A percentile compares a stretch with the other conserved stretches of the same genome.
phyloP scores from a whole-genome alignment of 495 filamentous ascomycete species.

The Daldinia grandis region DNA sequence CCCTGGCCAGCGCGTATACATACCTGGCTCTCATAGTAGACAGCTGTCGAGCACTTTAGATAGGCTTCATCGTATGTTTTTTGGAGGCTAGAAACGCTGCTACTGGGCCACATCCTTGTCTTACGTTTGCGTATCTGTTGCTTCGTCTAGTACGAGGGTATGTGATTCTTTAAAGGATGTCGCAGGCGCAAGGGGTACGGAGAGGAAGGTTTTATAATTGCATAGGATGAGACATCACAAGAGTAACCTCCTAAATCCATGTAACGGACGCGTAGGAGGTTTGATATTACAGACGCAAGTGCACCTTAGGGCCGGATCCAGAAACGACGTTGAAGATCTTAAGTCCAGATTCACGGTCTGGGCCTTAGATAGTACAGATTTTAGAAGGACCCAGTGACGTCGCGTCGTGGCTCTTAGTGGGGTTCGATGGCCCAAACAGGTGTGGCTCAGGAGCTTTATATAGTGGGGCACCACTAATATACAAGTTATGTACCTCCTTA shows the following conservation, averaged over 20 bases:
- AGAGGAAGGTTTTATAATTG: constrained; percentile 8
- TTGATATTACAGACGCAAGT: constrained; percentile 1
- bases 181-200: constrained; percentile 9
- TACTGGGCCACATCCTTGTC: constrained; percentile 78
- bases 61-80: constrained; percentile 98
- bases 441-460: constrained; percentile 15
- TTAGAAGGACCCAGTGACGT: constrained; percentile 38
- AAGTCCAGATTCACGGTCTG: constrained; percentile 3
- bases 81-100: constrained; percentile 80
- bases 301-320: constrained; percentile 6
- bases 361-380: neutral
- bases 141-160: constrained; percentile 7
- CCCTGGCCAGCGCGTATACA: constrained; percentile 1
- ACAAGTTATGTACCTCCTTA: neutral
- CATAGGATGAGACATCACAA: constrained; percentile 11
- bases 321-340: constrained; percentile 34
- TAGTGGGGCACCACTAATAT: neutral
- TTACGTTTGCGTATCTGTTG: constrained; percentile 10
- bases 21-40: constrained; percentile 94
- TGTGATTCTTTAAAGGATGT: constrained; percentile 11
- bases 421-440: constrained; percentile 19
- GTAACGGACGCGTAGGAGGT: constrained; percentile 11
- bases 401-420: constrained; percentile 34
- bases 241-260: neutral
- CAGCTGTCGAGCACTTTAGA: constrained; percentile 89